Percentiles rank a stretch among this genome's conserved stretches.
Conservation (phyloP, 495 filamentous ascomycete species). For the Pseudotulostoma volvatum region DNA sequence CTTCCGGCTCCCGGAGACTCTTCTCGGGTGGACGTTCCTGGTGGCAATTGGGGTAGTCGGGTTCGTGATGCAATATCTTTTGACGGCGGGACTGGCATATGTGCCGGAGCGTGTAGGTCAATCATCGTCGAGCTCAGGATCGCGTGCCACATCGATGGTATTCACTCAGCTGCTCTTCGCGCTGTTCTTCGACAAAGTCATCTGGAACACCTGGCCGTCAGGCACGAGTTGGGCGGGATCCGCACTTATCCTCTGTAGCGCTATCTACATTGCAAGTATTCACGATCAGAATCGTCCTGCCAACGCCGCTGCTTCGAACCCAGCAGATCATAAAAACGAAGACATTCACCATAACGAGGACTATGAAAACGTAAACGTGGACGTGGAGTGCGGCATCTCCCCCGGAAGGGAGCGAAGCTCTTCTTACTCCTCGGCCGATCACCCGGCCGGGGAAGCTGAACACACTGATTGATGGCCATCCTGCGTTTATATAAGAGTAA, state of each 20-base stretch:
- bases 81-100: constrained; percentile 65
- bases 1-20: constrained; percentile 44
- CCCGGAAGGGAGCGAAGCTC: no score
- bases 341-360: no score
- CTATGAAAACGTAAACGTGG: no score
- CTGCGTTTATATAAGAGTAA: no score
- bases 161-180: constrained; percentile 92
- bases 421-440: no score
- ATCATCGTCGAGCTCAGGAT: constrained; percentile 20
- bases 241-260: constrained; percentile 62
- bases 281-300: constrained; percentile 13
- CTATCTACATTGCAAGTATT: constrained; percentile 57
- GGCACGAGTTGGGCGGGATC: constrained; percentile 54
- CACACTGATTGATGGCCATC: no score
- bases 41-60: constrained; percentile 56
- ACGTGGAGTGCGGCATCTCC: no score
- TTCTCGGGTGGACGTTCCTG: constrained; percentile 55
- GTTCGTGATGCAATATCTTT: constrained; percentile 72
- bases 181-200: constrained; percentile 57
- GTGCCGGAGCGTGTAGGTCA: constrained; percentile 25
- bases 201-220: constrained; percentile 59
- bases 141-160: constrained; percentile 72
- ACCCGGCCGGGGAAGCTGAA: no score
- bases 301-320: no score
- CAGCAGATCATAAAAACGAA: no score